Evolutionary conservation across 2,329 filamentous ascomycete species (phyloP).

Genomic region (Exserohilum turcica): DNA sequence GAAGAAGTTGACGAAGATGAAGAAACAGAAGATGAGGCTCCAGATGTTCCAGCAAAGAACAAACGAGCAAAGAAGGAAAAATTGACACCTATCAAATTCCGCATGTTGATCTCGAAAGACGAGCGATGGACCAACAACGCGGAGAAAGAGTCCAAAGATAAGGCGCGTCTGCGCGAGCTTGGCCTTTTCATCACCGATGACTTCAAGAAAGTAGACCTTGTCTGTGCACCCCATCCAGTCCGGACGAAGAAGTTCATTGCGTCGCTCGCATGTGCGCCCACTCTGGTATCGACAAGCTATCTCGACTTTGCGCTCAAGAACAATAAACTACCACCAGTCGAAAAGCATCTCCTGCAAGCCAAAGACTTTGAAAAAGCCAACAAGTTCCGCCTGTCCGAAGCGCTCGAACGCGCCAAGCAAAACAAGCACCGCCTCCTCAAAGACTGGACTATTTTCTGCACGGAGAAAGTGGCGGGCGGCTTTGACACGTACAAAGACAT

Average conservation of each 20-base stretch:
- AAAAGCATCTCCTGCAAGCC: slow-evolving; percentile 73
- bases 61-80: slow-evolving; percentile 60
- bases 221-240: slow-evolving; percentile 84
- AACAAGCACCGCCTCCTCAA: slow-evolving; percentile 78
- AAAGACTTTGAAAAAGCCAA: slow-evolving; percentile 73
- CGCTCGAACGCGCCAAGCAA: slow-evolving; percentile 71
- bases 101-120: slow-evolving; percentile 83
- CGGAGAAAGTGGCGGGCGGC: slow-evolving; percentile 77
- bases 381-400: slow-evolving; percentile 70
- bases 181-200: slow-evolving; percentile 83
- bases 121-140: slow-evolving; percentile 76
- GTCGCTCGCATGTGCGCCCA: slow-evolving; percentile 79
- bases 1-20: slow-evolving; percentile 52
- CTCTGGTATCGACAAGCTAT: slow-evolving; percentile 76
- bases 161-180: slow-evolving; percentile 78
- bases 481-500: slow-evolving; percentile 85
- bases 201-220: slow-evolving; percentile 76
- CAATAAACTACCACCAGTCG: slow-evolving; percentile 66
- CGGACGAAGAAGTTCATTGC: slow-evolving; percentile 93
- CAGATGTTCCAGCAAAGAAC: slow-evolving; percentile 63
- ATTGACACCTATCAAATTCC: slow-evolving; percentile 69
- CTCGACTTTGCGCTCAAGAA: slow-evolving; percentile 76
- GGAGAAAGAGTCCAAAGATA: slow-evolving; percentile 77
- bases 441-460: slow-evolving; percentile 82
- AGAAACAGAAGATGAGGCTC: slow-evolving; percentile 51